Percentiles rank a stretch among this genome's conserved stretches.
These are phyloP conservation scores for Apiotrichum gracile DNA, from an alignment of 1,284 basidiomycete species.

Conservation along the genomic window DNA sequence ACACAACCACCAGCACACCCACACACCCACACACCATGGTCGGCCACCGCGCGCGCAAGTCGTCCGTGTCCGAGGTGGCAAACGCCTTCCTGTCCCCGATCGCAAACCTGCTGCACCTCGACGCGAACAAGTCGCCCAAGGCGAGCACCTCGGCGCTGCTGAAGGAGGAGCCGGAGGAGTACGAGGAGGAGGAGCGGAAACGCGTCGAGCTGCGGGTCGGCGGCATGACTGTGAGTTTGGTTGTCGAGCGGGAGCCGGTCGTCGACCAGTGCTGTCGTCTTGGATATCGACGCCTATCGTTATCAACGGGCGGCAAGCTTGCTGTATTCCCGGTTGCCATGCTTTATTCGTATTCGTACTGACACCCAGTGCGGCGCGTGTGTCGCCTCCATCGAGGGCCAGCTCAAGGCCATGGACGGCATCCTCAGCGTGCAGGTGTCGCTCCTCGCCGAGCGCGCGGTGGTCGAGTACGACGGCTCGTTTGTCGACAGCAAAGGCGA, in stretches of 20 bases:
- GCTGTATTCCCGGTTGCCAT: no score
- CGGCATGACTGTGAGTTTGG: conserved; percentile 42
- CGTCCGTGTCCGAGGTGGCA: conserved; percentile 12
- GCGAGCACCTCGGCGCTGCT: not conserved
- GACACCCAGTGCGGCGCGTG: conserved; percentile 47
- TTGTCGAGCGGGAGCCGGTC: not conserved
- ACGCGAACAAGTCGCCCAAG: not conserved
- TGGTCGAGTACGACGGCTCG: conserved; percentile 77
- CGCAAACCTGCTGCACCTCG: conserved; percentile 8
- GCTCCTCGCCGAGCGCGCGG: conserved; percentile 84
- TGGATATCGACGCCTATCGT: no score
- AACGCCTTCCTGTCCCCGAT: conserved; percentile 9
- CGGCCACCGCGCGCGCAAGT: not conserved
- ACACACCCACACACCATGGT: not conserved
- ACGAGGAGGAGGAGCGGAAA: conserved; percentile 9
- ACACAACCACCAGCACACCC: not conserved
- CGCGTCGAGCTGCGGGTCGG: conserved; percentile 46
- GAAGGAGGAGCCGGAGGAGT: conserved; percentile 11
- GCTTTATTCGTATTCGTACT: not conserved
- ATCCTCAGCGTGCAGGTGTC: conserved; percentile 87
- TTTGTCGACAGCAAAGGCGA: conserved; percentile 30
- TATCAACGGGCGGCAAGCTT: no score
- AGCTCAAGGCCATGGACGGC: conserved; percentile 75
- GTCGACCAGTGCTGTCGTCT: not conserved
- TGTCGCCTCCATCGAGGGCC: conserved; percentile 75